These are phyloP conservation scores for Coemansia sp. DNA, from an alignment of 192 early-diverging fungal genomes.

Conservation along the genomic window DNA sequence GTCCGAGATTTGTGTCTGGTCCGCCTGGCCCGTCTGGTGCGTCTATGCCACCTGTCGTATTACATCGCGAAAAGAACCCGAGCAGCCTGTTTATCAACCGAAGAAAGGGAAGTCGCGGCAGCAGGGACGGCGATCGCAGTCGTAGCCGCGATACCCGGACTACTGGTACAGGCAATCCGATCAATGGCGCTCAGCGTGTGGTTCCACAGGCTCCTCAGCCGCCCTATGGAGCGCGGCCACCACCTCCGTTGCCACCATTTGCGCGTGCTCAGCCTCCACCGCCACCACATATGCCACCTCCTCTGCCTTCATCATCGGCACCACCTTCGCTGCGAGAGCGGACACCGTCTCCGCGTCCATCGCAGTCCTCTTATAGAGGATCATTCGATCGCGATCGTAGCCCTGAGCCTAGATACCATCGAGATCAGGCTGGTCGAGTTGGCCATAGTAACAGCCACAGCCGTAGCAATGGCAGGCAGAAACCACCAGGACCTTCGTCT, in stretches of 20 bases:
- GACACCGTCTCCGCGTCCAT: too few relatives aligned
- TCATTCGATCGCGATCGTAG: background rate
- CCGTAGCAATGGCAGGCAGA: background rate
- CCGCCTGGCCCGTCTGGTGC: background rate
- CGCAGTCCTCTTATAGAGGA: background rate
- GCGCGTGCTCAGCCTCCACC: background rate
- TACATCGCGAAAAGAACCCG: conserved; percentile 22
- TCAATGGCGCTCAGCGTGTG: background rate
- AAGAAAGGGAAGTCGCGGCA: conserved; percentile 17
- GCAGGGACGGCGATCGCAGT: conserved; percentile 3
- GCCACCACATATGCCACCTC: background rate
- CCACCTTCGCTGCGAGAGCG: background rate
- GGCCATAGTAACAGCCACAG: background rate
- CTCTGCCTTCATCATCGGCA: background rate
- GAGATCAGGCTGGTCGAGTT: background rate
- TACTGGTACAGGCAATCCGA: background rate
- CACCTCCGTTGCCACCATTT: background rate
- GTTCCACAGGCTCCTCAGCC: background rate
- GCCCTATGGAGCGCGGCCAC: background rate
- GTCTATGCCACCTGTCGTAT: background rate
- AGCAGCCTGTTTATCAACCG: conserved; percentile 43
- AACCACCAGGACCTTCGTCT: too few relatives aligned
- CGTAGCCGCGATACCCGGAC: background rate
- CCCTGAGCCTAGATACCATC: background rate
- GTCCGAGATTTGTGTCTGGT: background rate